Conservation (phyloP, 1,139 yeast species). For the Geotrichum fermentans region DNA sequence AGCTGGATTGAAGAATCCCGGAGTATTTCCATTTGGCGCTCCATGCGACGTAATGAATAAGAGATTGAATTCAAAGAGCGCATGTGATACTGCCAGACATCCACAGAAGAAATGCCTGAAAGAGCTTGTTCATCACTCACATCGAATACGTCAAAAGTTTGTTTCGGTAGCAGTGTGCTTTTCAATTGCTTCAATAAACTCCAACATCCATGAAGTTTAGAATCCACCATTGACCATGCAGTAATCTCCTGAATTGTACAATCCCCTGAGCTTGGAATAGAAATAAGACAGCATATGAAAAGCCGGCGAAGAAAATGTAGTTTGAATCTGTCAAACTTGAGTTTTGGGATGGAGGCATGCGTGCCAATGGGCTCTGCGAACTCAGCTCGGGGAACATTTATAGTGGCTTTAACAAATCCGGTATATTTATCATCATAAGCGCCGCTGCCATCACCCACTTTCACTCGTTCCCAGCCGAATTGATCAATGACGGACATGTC, state of each 20-base stretch:
- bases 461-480: constrained; percentile 21
- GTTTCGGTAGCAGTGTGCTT: not conserved
- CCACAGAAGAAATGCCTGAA: not conserved
- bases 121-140: not conserved
- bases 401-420: constrained; percentile 16
- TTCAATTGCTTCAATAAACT: not conserved
- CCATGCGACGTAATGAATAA: constrained; percentile 33
- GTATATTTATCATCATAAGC: constrained; percentile 25
- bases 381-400: constrained; percentile 19
- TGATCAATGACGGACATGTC: constrained; percentile 27
- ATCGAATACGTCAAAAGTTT: constrained; percentile 9
- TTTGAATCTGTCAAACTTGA: constrained; percentile 35
- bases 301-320: constrained; percentile 41
- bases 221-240: constrained; percentile 14
- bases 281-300: constrained; percentile 41
- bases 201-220: constrained; percentile 1
- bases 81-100: constrained; percentile 23
- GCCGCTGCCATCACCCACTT: constrained; percentile 23
- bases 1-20: constrained; percentile 24
- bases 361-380: constrained; percentile 33
- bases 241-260: constrained; percentile 7
- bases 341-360: constrained; percentile 27
- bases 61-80: constrained; percentile 29
- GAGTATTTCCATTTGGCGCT: constrained; percentile 35
- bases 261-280: constrained; percentile 36